Percentiles rank a stretch among this genome's conserved stretches.
phyloP scores from a whole-genome alignment of 225 moss, liverwort and hornwort genomes.

The Anthoceros angustus region DNA sequence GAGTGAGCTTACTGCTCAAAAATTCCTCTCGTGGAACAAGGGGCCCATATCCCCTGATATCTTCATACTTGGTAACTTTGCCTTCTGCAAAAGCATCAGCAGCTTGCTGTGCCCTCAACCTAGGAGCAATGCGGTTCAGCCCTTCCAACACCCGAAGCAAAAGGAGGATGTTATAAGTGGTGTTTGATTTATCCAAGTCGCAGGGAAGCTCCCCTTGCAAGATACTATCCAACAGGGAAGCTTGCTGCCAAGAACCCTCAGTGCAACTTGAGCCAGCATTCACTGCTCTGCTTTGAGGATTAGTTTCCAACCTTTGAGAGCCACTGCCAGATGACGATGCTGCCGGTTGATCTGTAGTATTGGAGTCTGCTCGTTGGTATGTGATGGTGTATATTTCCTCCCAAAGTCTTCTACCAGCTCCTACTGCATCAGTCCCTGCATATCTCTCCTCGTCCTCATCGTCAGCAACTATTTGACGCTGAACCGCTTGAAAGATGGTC shows the following conservation, averaged over 20 bases:
- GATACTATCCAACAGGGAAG: conserved; percentile 69
- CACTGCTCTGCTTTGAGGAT: conserved; percentile 8
- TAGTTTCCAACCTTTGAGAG: conserved; percentile 21
- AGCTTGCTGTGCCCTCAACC: conserved; percentile 60
- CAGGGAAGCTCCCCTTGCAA: conserved; percentile 79
- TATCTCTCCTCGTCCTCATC: conserved; percentile 94
- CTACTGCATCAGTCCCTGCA: conserved; percentile 54
- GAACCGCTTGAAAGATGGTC: conserved; percentile 94
- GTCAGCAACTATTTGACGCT: conserved; percentile 56
- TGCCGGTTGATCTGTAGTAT: conserved; percentile 25
- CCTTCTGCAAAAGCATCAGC: conserved; percentile 55
- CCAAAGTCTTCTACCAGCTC: conserved; percentile 73
- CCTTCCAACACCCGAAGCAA: conserved; percentile 83
- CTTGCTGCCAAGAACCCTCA: conserved; percentile 77
- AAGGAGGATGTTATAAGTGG: conserved; percentile 67
- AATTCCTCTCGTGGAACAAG: conserved; percentile 65
- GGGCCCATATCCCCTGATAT: conserved; percentile 36
- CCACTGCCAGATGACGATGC: conserved; percentile 27
- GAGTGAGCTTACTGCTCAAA: conserved; percentile 84
- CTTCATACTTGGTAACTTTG: conserved; percentile 25
- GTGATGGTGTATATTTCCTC: conserved; percentile 91
- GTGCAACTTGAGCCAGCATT: conserved; percentile 13
- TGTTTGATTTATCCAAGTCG: conserved; percentile 79
- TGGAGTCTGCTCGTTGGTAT: conserved; percentile 53
- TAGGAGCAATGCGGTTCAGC: conserved; percentile 63